These are phyloP conservation scores for Coemansia sp. DNA, from an alignment of 192 early-diverging fungal species.

Conservation along the genomic window DNA sequence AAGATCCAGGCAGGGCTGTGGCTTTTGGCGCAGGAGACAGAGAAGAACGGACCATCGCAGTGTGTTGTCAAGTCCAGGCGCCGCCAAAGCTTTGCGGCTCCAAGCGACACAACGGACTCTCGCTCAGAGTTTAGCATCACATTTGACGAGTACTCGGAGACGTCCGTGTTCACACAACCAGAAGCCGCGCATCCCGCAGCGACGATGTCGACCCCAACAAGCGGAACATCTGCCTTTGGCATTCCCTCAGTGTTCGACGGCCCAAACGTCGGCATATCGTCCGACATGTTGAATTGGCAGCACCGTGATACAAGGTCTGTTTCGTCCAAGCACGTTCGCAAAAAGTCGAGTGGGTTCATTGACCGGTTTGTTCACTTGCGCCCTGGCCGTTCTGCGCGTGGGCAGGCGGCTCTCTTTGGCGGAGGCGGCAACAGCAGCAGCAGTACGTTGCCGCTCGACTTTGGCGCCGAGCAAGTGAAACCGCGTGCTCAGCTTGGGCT, in stretches of 20 bases:
- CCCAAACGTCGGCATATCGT: background rate
- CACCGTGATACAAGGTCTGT: constrained; percentile 8
- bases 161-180: constrained; percentile 27
- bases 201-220: constrained; percentile 5
- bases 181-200: background rate
- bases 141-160: constrained; percentile 15
- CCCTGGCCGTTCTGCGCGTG: constrained; percentile 12
- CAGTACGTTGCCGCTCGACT: background rate
- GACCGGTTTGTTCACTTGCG: constrained; percentile 33
- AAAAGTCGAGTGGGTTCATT: constrained; percentile 45
- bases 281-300: constrained; percentile 11
- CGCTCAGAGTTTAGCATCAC: constrained; percentile 27
- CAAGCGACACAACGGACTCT: constrained; percentile 20
- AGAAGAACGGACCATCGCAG: constrained; percentile 14
- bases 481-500: constrained; percentile 38
- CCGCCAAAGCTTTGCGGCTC: constrained; percentile 22
- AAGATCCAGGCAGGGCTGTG: constrained; percentile 35
- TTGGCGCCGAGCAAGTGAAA: constrained; percentile 35
- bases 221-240: constrained; percentile 4
- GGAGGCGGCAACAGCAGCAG: background rate
- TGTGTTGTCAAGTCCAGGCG: constrained; percentile 29
- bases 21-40: constrained; percentile 32
- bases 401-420: background rate
- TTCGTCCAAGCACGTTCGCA: constrained; percentile 30
- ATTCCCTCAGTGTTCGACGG: background rate